A percentile compares a stretch with the other conserved stretches of the same genome.
These are phyloP conservation scores for Arthrocladium fulminans DNA, from an alignment of 2,329 filamentous ascomycete genomes.

Conservation along the genomic window DNA sequence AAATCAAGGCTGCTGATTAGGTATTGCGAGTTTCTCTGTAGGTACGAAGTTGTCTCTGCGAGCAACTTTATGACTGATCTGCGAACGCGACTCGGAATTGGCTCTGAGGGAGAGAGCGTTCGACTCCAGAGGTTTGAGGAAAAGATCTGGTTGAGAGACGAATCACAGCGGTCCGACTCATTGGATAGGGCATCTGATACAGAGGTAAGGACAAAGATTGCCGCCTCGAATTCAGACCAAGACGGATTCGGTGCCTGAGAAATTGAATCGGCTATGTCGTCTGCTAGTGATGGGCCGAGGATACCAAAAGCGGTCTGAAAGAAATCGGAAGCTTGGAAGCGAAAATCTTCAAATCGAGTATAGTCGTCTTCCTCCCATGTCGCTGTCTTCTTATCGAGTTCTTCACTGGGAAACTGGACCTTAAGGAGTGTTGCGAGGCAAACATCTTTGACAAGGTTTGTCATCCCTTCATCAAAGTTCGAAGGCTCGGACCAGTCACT, in stretches of 20 bases:
- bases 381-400: conserved; percentile 19
- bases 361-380: conserved; percentile 36
- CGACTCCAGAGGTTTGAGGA: conserved; percentile 22
- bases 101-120: conserved; percentile 29
- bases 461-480: conserved; percentile 19
- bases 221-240: conserved; percentile 38
- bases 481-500: conserved; percentile 35
- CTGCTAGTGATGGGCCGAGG: conserved; percentile 34
- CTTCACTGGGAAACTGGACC: conserved; percentile 23
- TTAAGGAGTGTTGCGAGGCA: conserved; percentile 19
- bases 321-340: conserved; percentile 39
- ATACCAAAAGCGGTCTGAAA: conserved; percentile 36
- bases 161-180: conserved; percentile 34
- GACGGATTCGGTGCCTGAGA: conserved; percentile 28
- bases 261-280: conserved; percentile 32
- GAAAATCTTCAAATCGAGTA: conserved; percentile 35
- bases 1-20: conserved; percentile 36
- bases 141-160: conserved; percentile 34
- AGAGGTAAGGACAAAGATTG: conserved; percentile 36
- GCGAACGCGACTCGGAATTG: conserved; percentile 28
- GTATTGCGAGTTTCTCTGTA: conserved; percentile 34
- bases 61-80: conserved; percentile 37
- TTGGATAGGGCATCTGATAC: conserved; percentile 38
- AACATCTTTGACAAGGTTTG: conserved; percentile 12
- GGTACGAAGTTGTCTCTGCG: conserved; percentile 36